Evolutionary conservation across 2,329 filamentous ascomycete species (phyloP).

Genomic region (Fusarium domesticum): DNA sequence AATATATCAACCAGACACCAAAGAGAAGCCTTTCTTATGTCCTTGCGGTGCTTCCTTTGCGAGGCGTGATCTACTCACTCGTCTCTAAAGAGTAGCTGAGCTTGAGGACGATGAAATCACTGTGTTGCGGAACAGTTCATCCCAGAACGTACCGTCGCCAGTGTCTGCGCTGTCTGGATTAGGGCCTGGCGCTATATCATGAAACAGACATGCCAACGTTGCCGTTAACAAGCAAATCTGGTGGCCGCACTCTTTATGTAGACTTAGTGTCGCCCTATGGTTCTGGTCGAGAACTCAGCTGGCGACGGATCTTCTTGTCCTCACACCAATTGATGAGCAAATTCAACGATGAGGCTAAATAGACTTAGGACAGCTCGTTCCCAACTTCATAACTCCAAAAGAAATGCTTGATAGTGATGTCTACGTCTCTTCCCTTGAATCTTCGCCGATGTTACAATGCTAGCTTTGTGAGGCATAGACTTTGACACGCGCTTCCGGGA

Average conservation of each 20-base stretch:
- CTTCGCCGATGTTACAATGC: not conserved
- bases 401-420: not conserved
- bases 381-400: not conserved
- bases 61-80: slow-evolving; percentile 43
- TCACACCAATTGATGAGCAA: not conserved
- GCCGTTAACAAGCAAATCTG: slow-evolving; percentile 2
- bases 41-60: slow-evolving; percentile 44
- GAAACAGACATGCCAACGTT: not conserved
- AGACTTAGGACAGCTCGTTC: not conserved
- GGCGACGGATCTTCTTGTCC: not conserved
- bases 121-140: not conserved
- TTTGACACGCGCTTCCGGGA: slow-evolving; percentile 36
- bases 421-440: not conserved
- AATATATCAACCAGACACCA: too few species aligned
- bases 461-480: not conserved
- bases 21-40: slow-evolving; percentile 47
- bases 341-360: not conserved
- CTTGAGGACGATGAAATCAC: not conserved
- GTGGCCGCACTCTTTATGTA: slow-evolving; percentile 33
- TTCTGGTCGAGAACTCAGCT: not conserved
- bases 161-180: not conserved
- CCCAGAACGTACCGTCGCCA: too few species aligned
- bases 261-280: slow-evolving; percentile 23
- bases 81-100: slow-evolving; percentile 36
- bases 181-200: not conserved